A percentile compares a stretch with the other conserved stretches of the same genome.
These are phyloP conservation scores for Xylaria sp. DNA, from an alignment of 2,329 filamentous ascomycete genomes.

Conservation along the genomic window DNA sequence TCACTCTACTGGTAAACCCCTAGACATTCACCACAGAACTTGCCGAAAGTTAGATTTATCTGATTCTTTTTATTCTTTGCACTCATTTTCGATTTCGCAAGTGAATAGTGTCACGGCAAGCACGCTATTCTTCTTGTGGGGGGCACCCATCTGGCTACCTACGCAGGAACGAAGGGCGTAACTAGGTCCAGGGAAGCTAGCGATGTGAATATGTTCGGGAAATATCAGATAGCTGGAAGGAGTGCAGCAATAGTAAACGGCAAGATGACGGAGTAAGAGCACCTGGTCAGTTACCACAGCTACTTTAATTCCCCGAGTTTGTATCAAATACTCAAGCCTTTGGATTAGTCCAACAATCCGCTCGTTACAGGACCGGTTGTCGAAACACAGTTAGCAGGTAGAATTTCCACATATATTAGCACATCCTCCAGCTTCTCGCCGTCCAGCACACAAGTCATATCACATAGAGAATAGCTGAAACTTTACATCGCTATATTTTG, in stretches of 20 bases:
- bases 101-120: no score
- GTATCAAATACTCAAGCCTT: background rate
- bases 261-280: background rate
- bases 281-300: no score
- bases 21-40: no score
- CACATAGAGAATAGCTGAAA: background rate
- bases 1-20: no score
- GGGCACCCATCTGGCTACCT: background rate
- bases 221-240: background rate
- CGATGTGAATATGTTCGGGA: background rate
- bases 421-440: background rate
- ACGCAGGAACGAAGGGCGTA: no score
- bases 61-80: no score
- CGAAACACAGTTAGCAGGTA: background rate
- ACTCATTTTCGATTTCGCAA: no score
- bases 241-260: background rate
- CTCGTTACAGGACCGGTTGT: no score
- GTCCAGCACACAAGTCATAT: background rate
- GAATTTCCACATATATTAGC: background rate
- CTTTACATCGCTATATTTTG: no score
- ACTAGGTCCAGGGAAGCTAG: no score
- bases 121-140: background rate
- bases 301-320: background rate
- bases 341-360: background rate
- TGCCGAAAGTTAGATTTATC: no score